phyloP scores from a whole-genome alignment of 2,329 filamentous ascomycete genomes.

The Colletotrichum sp. region DNA sequence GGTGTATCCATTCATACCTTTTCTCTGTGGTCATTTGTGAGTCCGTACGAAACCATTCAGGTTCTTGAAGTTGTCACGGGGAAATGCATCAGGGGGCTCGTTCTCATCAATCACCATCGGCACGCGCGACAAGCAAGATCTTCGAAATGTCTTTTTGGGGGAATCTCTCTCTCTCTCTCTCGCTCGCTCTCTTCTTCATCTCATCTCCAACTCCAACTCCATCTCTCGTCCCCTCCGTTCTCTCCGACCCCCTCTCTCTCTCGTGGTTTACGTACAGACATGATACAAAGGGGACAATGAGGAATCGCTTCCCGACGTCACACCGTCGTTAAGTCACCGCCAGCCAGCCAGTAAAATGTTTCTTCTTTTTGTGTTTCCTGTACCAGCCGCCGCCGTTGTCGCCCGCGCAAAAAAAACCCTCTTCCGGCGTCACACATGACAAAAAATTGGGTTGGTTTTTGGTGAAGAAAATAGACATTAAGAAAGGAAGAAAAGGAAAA shows the following conservation, averaged over 20 bases:
- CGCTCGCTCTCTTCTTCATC: not conserved
- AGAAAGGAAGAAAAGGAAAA: not conserved
- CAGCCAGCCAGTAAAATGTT: slow-evolving; percentile 3
- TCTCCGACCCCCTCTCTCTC: not conserved
- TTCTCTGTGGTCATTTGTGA: not conserved
- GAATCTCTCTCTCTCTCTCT: not conserved
- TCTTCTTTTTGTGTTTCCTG: not conserved
- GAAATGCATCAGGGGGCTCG: not conserved
- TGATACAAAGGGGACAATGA: slow-evolving; percentile 17
- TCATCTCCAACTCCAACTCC: not conserved
- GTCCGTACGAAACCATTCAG: not conserved
- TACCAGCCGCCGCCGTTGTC: slow-evolving; percentile 2
- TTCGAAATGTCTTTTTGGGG: not conserved
- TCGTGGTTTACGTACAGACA: slow-evolving; percentile 19
- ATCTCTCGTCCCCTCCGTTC: not conserved
- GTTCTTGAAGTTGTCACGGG: not conserved
- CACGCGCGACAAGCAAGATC: not conserved
- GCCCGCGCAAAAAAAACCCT: slow-evolving; percentile 7
- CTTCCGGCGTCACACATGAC: slow-evolving; percentile 15
- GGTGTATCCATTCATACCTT: not conserved
- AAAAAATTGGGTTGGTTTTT: not conserved
- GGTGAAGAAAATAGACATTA: slow-evolving; percentile 18
- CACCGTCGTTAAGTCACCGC: slow-evolving; percentile 5
- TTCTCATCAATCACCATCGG: not conserved
- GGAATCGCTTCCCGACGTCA: slow-evolving; percentile 15